Percentiles rank a stretch among this genome's conserved stretches.
Evolutionary conservation across 495 filamentous ascomycete species (phyloP).

Genomic region (Lasiosphaeriaceae sp.): DNA sequence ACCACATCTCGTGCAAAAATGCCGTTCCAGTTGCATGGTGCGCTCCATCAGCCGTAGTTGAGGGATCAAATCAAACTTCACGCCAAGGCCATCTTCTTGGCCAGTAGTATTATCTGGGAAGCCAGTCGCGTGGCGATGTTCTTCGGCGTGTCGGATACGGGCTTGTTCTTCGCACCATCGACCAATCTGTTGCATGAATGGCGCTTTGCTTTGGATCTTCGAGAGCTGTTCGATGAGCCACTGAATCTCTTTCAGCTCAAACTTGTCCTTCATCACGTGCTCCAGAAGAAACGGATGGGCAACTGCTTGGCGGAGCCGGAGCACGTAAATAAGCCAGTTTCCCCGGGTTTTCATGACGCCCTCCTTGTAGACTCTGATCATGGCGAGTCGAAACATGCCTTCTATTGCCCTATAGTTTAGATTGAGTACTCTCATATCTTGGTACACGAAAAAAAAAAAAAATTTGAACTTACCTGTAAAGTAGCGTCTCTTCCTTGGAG

Average conservation of each 20-base stretch:
- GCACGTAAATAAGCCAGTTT: background rate
- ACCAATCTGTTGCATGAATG: slow-evolving; percentile 5
- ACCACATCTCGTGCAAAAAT: background rate
- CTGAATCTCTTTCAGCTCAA: background rate
- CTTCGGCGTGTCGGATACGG: background rate
- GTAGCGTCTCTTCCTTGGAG: slow-evolving; percentile 2
- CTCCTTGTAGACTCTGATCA: background rate
- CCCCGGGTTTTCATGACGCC: background rate
- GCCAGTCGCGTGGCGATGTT: background rate
- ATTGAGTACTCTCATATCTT: background rate
- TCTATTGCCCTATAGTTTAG: background rate
- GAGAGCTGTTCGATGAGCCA: background rate
- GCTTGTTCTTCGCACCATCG: slow-evolving; percentile 10
- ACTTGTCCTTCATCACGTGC: background rate
- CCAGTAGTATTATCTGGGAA: background rate
- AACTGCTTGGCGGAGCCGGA: slow-evolving; percentile 15
- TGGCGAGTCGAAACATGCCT: background rate
- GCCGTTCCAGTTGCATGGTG: background rate
- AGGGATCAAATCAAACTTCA: background rate
- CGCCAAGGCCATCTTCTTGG: background rate
- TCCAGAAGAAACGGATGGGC: slow-evolving; percentile 21
- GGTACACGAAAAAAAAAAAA: too few species aligned
- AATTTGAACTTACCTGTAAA: slow-evolving; percentile 3
- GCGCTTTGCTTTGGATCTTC: background rate
- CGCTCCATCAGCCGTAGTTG: slow-evolving; percentile 2